Percentiles rank a stretch among this genome's conserved stretches.
Evolutionary conservation across 2,329 filamentous ascomycete species (phyloP).

Genomic region (Aspergillus puulaauensis): DNA sequence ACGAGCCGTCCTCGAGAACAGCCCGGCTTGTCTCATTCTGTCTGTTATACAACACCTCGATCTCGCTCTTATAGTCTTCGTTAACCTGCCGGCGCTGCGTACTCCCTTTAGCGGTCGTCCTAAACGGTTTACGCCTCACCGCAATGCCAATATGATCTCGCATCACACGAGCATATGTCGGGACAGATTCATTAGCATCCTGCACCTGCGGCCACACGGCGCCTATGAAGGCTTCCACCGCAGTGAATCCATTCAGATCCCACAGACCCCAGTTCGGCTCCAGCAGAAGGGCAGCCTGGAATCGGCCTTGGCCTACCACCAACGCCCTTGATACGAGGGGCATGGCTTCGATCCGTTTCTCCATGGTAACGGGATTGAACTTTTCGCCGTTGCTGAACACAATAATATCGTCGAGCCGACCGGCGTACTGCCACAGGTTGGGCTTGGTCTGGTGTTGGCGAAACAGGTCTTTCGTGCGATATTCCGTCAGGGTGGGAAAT

Average conservation of each 20-base stretch:
- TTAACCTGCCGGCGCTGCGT: neutral
- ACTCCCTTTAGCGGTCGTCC: neutral
- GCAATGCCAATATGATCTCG: neutral
- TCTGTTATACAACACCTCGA: neutral
- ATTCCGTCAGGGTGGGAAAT: neutral
- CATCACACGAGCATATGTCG: neutral
- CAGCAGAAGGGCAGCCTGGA: neutral
- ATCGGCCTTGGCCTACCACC: neutral
- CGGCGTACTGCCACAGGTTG: neutral
- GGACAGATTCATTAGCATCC: neutral
- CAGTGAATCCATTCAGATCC: no score
- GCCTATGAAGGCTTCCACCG: neutral
- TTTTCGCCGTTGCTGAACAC: constrained; percentile 47
- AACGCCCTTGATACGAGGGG: neutral
- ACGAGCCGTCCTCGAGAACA: neutral
- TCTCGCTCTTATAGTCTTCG: neutral
- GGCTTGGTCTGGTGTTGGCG: neutral
- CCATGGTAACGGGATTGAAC: constrained; percentile 44
- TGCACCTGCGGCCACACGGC: neutral
- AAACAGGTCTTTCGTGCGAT: neutral
- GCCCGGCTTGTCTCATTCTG: neutral
- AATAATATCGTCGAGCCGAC: constrained; percentile 41
- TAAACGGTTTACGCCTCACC: neutral
- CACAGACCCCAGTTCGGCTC: neutral
- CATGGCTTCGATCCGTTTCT: constrained; percentile 35